Base-by-base conservation (phyloP, 2,329 filamentous ascomycete species). In the Trichoderma koningii region DNA sequence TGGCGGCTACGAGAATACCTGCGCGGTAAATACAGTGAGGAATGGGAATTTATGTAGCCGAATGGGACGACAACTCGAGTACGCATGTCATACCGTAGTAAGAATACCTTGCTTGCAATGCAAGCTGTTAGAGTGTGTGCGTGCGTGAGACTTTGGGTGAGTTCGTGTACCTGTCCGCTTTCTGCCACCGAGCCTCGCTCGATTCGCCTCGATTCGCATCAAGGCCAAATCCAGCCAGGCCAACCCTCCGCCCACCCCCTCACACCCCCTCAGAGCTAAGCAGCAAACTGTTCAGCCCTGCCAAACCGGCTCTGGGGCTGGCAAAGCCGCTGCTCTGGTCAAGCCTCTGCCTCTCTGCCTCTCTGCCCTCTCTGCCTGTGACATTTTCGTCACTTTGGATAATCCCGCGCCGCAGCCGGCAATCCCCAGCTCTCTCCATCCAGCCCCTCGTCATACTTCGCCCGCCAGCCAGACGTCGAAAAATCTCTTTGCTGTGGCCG, bases 321-420 rank as follows among this genome's bases (percentile, higher is more conserved):
- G 57, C 17, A 52, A 52, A 34, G 50, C 28, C 50, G 21, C 28
- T 38, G 34, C 12, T 38, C 34, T 38, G 34, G 34, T 38, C 34
- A 41, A 42, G 28, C 28, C 53, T 44, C 55, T 34, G 42, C 23
- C 55, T 57, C 15, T 57, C 38, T 30, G 28, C 28, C 42, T 34
- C n/a, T 57, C 42, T 57, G 55, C 45, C 55, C 12, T 45, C 42
- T 45, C 42, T 55, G 34, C 30, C 38, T 23, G 48, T 62, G 5
- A 41, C 19, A 5, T 55, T 53, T 55, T 63, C 38, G 30, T 10
- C 38, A 45, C 50, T 52, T 52, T 52, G 50, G 50, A 52, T 55
- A 63, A 63, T 63, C 59, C 59, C 59, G 59, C 59, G 50, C 59
- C 28, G 59, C 59, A 53, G 59, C 59, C 59, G 59, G 38, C 59